Evolutionary conservation across 768 basidiomycete species (phyloP), one percentile per base, ranked within the genome.

Genomic region (Xerocomus potaroensis): DNA sequence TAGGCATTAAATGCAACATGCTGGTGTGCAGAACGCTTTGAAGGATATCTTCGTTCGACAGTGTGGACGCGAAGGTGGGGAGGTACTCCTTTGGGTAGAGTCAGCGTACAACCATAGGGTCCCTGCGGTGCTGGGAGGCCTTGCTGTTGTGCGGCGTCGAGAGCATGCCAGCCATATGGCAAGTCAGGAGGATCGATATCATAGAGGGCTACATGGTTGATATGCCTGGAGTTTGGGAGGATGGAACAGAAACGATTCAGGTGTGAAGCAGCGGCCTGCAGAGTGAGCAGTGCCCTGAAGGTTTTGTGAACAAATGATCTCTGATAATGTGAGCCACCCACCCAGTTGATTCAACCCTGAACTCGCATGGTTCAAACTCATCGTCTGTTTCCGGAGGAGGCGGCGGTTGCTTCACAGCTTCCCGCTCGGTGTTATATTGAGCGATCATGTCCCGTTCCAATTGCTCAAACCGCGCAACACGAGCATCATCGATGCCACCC

Each of bases 1-100:
- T 89, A 91, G 0, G 84, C 84, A 29, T 77, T 69, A 65, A 84
- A 91, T 1, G 89, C 89, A 0, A 74, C 82, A 43, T 83, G 80
- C 37, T 80, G 78, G 53, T 81, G 74, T 1, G 90, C 88, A 1
- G 78, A 80, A 9, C 73, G 73, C 55, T 83, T 84, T 14, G 72
- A 74, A 3, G 51, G 58, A 57, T 85, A 80, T 24, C 70, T 64
- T 15, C 68, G 59, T 3, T 73, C 69, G 0, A 77, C 78, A 8
- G 66, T 58, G 59, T 81, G 81, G 27, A 69, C 65, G 15, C 85
- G 80, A 23, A 79, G 70, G 7, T 75, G 64, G 6, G 70, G 61
- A 1, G 74, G 77, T 4, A 87, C 65, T 4, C 70, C 63, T 40
- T 77, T 76, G 1, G 87, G 85, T 1, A 89, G 69, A 0, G 77